Evolutionary conservation across 768 basidiomycete genomes (phyloP), one percentile per base, ranked within the genome.

Genomic region (Dacryopinax primogenitus): DNA sequence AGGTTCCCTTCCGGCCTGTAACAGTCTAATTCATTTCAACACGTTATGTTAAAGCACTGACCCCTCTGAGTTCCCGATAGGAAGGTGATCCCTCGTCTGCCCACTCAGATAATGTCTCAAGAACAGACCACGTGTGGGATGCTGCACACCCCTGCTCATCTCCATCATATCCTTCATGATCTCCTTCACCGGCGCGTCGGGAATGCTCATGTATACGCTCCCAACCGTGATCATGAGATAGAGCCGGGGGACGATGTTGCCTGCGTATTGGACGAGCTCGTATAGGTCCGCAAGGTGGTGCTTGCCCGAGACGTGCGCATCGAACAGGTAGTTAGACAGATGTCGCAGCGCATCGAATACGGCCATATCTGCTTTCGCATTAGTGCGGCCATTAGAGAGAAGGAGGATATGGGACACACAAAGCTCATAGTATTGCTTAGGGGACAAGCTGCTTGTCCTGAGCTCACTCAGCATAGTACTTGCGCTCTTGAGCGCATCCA

Each of bases 131-230:
- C 96, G 82, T 62, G 93, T 92, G n/a, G 96, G 95, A 74, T 98
- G 93, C 68, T 98, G 81, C 3, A 99, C 92, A 67, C 96, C 96
- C 21, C 93, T 81, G 35, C 92, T 92, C 96, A 98, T 98, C 76
- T 99, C 96, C 88, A 99, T 88, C 95, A 98, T 97, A 76, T 99
- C 96, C 81, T 96, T 98, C 95, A 98, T 99, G 68, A 99, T 92
- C 78, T 99, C 95, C 80, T 93, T 96, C 65, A 98, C 86, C 2
- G 95, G 95, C 11, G 95, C 94, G 66, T 96, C 95, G 1, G 92
- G 86, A 63, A 97, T 86, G 32, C 92, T 93, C 96, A 99, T 98
- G 81, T 97, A 99, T 35, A 98, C 94, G 0, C 95, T 91, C 68
- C 96, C 96, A 67, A 99, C 95, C 37, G 96, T 98, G 71, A 98